Base-by-base conservation (phyloP, 495 filamentous ascomycete species). In the Thozetella sp. region DNA sequence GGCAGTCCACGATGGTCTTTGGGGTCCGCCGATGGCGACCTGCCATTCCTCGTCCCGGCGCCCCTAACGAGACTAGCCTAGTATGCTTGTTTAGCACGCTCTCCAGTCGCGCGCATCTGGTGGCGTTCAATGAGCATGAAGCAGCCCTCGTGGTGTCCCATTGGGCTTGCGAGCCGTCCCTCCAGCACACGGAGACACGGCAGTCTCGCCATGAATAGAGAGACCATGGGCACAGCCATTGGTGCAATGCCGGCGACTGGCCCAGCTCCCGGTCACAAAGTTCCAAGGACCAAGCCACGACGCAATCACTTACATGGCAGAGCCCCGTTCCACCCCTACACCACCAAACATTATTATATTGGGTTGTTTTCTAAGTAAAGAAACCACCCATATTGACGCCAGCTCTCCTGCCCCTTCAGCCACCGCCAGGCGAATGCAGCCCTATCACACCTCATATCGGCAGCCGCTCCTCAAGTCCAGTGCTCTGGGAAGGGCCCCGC, bases 301-400 rank as follows among this genome's bases (percentile, higher is more conserved):
- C 56, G 58, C 54, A 53, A 67, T 68, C 60, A 59, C 64, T 54
- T 51, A 61, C 62, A 63, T 60, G 58, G 25, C 52, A 46, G 30
- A 55, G 45, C 27, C 24, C 57, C 52, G 48, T 24, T 55, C 53
- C 23, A 24, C 25, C 27, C 10, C 17, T 15, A 25, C 51, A 40
- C 17, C 24, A 43, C 50, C 30, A 6, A 37, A 37, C 30, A 54
- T 40, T 26, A 25, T 56, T 52, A 60, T 64, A 63, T 66, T 67
- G 60, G 56, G 3, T 19, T n/a, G 19, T 37, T 50, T 67, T 69
- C 69, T 69, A 72, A 72, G 67, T 66, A 67, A 72, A 66, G 69
- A 61, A 72, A 66, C 69, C 58, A 25, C 26, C 48, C 46, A 67
- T 62, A 65, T 65, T 59, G 58, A 13, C 46, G 59, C 48, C 61